Percentiles rank a stretch among this genome's conserved stretches.
phyloP scores from a whole-genome alignment of 2,329 filamentous ascomycete species.

The Podosphaera fusca region DNA sequence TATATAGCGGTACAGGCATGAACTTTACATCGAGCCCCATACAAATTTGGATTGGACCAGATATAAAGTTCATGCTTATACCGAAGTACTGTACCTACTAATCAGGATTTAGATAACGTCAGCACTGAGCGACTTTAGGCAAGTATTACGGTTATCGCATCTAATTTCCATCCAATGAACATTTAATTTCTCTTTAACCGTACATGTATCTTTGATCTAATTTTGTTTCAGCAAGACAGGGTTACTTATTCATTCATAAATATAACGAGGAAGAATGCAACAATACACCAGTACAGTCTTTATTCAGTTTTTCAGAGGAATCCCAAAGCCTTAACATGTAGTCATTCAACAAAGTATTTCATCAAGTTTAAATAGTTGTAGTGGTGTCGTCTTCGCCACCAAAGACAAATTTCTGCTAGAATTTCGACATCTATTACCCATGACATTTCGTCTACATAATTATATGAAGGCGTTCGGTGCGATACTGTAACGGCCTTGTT shows the following conservation, averaged over 20 bases:
- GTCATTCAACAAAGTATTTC: neutral
- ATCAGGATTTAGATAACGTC: too few relatives aligned
- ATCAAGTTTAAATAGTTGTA: neutral
- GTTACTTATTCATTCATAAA: neutral
- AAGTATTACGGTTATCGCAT: too few relatives aligned
- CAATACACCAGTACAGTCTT: neutral
- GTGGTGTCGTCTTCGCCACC: neutral
- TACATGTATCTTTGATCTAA: neutral
- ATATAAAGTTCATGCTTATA: too few relatives aligned
- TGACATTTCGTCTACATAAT: neutral
- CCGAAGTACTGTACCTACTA: too few relatives aligned
- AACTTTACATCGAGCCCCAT: too few relatives aligned
- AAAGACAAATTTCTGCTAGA: neutral
- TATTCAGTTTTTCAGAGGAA: neutral
- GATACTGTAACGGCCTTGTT: neutral
- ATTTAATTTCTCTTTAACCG: too few relatives aligned
- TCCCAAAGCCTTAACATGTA: neutral
- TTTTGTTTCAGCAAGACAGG: neutral
- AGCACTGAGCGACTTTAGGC: too few relatives aligned
- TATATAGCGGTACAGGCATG: too few relatives aligned
- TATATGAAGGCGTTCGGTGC: neutral
- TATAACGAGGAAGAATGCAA: neutral
- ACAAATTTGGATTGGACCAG: too few relatives aligned
- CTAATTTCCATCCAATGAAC: too few relatives aligned
- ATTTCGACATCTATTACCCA: neutral